Conservation (phyloP, 176 grass and related monocot genomes). For the Hsuehochloa calcarea region DNA sequence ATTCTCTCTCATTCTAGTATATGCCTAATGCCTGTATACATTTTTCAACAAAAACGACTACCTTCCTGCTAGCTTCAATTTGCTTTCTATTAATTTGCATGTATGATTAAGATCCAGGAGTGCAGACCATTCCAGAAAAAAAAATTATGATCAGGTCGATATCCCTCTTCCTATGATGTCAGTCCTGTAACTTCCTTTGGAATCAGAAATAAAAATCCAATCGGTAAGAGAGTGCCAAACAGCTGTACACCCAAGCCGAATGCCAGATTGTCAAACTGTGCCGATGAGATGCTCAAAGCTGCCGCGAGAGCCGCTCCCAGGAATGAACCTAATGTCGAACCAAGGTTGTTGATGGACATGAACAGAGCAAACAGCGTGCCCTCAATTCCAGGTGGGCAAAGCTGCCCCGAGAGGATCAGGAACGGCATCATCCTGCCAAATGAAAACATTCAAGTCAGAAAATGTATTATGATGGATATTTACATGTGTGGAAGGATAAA, state of each 20-base stretch:
- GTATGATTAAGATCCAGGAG: constrained; percentile 9
- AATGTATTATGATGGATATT: background rate
- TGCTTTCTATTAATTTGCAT: constrained; percentile 8
- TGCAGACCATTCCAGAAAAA: constrained; percentile 21
- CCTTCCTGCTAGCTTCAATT: constrained; percentile 34
- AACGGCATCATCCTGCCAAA: constrained; percentile 77
- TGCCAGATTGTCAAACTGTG: constrained; percentile 61
- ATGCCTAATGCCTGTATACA: constrained; percentile 8
- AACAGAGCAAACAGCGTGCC: constrained; percentile 78
- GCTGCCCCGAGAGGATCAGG: constrained; percentile 66
- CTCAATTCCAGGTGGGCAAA: constrained; percentile 82
- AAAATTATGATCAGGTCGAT: constrained; percentile 22
- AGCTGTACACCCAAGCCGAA: constrained; percentile 49
- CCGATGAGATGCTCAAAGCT: constrained; percentile 50
- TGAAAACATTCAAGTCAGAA: constrained; percentile 32
- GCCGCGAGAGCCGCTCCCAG: constrained; percentile 61
- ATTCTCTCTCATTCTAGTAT: constrained; percentile 15
- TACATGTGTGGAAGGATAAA: background rate
- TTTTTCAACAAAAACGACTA: constrained; percentile 28
- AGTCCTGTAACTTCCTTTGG: constrained; percentile 65
- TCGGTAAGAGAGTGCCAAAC: constrained; percentile 48
- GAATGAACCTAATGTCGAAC: constrained; percentile 67
- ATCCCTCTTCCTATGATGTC: constrained; percentile 37
- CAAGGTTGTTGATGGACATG: constrained; percentile 81
- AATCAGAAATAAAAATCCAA: constrained; percentile 67